Base-by-base conservation (phyloP, 106 monocot species). In the Dendrobium huoshanense region DNA sequence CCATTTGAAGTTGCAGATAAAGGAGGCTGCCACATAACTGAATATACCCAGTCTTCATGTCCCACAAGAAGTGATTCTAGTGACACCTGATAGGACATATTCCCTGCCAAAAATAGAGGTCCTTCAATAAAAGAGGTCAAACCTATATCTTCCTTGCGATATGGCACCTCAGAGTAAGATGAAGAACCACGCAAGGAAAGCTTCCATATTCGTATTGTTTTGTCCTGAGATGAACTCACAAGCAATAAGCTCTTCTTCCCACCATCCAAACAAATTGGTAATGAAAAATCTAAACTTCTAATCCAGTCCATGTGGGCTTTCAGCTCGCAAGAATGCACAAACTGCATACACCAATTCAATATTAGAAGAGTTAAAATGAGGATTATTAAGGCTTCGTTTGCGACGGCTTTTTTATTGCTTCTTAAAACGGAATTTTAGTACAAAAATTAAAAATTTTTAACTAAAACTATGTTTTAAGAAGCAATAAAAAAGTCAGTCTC, bases 31-130 rank as follows among this genome's bases (percentile, higher is more conserved):
- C 99, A 99, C 67, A 88, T 75, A 29, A 93, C 93, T 25, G 99
- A 95, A 85, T 99, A 99, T 42, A 99, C 99, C 99, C 99, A 99
- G 72, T 99, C 99, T 75, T 99, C 99, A 82, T 99, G 99, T 27
- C 93, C 99, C 83, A 93, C 82, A 37, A 99, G 89, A 77, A 99
- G 84, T 85, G 99, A 99, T 85, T 99, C 99, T 41, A 99, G 79
- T 77, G 99, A 95, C 5, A 95, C 82, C 67, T 95, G 89, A 77
- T 90, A 95, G 72, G 65, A 81, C 9, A 82, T 78, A 73, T 85
- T 84, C 77, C 93, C 95, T 77, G 81, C 84, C 42, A 78, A 5
- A 67, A 99, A 80, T 42, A 84, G 7, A 54, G 99, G 99, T 16
- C 99, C 99, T 83, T 95, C 89, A 83, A 95, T 99, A 82, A 92